Evolutionary conservation across 2,329 filamentous ascomycete species (phyloP).

Genomic region (Fusarium pseudograminearum): DNA sequence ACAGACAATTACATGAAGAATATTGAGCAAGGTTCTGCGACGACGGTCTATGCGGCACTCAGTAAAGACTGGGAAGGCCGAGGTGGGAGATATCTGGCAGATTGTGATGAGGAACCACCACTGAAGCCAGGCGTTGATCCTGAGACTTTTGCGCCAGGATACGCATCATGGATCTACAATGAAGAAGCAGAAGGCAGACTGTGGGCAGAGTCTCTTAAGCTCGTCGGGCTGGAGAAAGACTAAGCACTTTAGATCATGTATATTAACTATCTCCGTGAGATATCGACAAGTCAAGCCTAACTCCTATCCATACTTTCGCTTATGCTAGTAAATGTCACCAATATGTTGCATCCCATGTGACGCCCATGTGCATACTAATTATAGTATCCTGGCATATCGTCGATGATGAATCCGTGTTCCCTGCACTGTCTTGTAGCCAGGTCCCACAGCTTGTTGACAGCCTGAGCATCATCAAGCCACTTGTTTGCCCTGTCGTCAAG

Average conservation of each 20-base stretch:
- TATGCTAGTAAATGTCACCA: background rate
- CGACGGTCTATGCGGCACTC: slow-evolving; percentile 5
- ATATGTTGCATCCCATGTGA: background rate
- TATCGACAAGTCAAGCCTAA: background rate
- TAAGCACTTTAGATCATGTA: background rate
- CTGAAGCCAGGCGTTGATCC: rapidly evolving
- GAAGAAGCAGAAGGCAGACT: background rate
- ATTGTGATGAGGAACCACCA: background rate
- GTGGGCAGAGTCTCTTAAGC: slow-evolving; percentile 2
- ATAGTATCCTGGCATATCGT: slow-evolving; percentile 8
- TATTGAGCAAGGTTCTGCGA: slow-evolving; percentile 9
- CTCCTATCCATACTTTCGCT: background rate
- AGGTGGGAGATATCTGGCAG: slow-evolving; percentile 12
- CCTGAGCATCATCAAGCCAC: slow-evolving; percentile 38
- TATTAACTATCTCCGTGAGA: background rate
- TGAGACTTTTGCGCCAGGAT: background rate
- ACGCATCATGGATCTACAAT: slow-evolving; percentile 16
- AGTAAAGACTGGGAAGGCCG: slow-evolving; percentile 13
- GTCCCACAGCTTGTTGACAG: slow-evolving; percentile 28
- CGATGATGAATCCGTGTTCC: slow-evolving; percentile 18
- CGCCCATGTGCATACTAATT: background rate
- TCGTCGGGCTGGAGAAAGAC: background rate
- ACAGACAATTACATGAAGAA: background rate
- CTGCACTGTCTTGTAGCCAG: slow-evolving; percentile 16
- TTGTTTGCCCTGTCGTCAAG: slow-evolving; percentile 30